phyloP scores from a whole-genome alignment of 2,329 filamentous ascomycete genomes.

The Dothidotthia symphoricarpi region DNA sequence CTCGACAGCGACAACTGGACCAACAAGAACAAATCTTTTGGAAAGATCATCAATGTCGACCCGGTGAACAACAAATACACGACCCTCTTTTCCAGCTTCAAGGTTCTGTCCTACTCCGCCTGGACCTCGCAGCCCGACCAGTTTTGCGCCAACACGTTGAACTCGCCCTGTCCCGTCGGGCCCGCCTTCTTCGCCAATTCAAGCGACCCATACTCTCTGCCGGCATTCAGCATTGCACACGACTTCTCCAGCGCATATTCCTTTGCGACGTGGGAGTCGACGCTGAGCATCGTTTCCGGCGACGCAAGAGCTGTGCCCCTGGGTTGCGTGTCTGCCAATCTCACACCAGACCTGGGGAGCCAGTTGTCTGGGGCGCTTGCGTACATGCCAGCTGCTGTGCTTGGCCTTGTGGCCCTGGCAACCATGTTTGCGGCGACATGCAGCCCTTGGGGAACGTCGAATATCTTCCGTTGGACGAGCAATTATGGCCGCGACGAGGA shows the following conservation, averaged over 20 bases:
- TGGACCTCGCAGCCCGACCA: slow-evolving; percentile 50
- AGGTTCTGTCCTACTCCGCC: slow-evolving; percentile 75
- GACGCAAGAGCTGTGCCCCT: slow-evolving; percentile 63
- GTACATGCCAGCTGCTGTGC: slow-evolving; percentile 74
- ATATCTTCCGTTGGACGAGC: slow-evolving; percentile 94
- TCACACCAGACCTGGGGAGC: slow-evolving; percentile 78
- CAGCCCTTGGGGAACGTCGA: slow-evolving; percentile 89
- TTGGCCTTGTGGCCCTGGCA: slow-evolving; percentile 76
- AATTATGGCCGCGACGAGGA: slow-evolving; percentile 96
- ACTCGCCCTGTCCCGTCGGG: slow-evolving; percentile 64
- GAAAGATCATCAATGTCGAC: slow-evolving; percentile 73
- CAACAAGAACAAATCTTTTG: slow-evolving; percentile 60
- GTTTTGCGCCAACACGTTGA: slow-evolving; percentile 65
- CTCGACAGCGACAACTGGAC: slow-evolving; percentile 59
- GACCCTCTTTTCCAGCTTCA: slow-evolving; percentile 69
- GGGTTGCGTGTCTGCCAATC: slow-evolving; percentile 75
- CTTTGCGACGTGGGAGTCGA: slow-evolving; percentile 77
- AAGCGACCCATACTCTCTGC: slow-evolving; percentile 56
- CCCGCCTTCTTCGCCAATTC: slow-evolving; percentile 66
- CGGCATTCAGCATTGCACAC: slow-evolving; percentile 70
- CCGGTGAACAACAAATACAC: slow-evolving; percentile 61
- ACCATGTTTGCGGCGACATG: slow-evolving; percentile 82
- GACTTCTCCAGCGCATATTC: slow-evolving; percentile 79
- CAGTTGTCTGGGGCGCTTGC: slow-evolving; percentile 66
- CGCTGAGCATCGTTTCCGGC: slow-evolving; percentile 72